Evolutionary conservation across 2,329 filamentous ascomycete genomes (phyloP).

Genomic region (Pseudogymnoascus sp.): DNA sequence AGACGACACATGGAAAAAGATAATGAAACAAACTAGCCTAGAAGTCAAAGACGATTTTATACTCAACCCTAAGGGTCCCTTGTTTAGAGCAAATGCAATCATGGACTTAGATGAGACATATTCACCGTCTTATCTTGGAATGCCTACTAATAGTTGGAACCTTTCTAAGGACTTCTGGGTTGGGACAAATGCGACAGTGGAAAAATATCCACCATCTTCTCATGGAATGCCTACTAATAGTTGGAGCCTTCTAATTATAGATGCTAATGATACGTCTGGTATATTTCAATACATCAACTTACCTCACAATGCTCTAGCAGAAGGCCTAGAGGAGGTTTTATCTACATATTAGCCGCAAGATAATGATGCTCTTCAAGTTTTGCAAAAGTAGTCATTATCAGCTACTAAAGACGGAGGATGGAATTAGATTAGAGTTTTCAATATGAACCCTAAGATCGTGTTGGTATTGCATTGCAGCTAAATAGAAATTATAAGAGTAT

Average conservation of each 20-base stretch:
- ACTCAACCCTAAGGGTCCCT: neutral
- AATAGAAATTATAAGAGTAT: too few species aligned
- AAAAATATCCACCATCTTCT: too few species aligned
- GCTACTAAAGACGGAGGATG: neutral
- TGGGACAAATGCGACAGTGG: too few species aligned
- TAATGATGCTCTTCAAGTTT: neutral
- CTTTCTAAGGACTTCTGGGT: too few species aligned
- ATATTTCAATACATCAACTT: neutral
- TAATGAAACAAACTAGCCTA: neutral
- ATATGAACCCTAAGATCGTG: neutral
- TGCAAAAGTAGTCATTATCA: neutral
- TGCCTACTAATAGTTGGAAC: too few species aligned
- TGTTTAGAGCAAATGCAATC: neutral
- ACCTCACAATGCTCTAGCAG: neutral
- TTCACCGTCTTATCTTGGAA: neutral
- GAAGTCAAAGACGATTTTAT: neutral
- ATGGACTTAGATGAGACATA: neutral
- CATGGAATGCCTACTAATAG: neutral
- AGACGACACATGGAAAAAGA: neutral
- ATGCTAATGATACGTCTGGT: neutral
- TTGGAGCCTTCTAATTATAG: conserved; percentile 1
- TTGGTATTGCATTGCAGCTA: neutral
- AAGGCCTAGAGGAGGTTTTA: neutral
- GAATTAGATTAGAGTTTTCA: neutral
- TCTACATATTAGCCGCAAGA: neutral